Conservation (phyloP, 306 rosid genomes). For the Rosa rugosa region DNA sequence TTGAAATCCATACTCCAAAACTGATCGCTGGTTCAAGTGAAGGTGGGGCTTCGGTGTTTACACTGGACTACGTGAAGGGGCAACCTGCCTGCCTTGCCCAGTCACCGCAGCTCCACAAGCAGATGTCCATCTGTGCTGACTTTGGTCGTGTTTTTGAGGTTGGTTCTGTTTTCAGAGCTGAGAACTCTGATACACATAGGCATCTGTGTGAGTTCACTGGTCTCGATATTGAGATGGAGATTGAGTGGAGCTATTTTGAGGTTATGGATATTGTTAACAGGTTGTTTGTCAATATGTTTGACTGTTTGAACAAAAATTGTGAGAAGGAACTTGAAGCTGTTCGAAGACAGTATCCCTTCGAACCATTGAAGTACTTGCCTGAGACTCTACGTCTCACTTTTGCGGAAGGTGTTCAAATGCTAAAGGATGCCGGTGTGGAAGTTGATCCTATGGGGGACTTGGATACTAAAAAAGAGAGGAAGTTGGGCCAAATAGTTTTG, state of each 20-base stretch:
- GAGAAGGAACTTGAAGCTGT: slow-evolving; percentile 78
- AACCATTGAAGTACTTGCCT: slow-evolving; percentile 89
- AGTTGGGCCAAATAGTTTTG: slow-evolving; percentile 74
- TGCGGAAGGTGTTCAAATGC: slow-evolving; percentile 92
- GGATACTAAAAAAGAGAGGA: slow-evolving; percentile 81
- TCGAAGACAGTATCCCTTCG: slow-evolving; percentile 69
- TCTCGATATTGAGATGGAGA: slow-evolving; percentile 91
- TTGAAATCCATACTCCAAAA: slow-evolving; percentile 85
- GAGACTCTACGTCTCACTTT: slow-evolving; percentile 70
- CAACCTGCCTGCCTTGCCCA: slow-evolving; percentile 87
- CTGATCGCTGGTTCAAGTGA: slow-evolving; percentile 87
- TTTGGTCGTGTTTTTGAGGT: slow-evolving; percentile 82
- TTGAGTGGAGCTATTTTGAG: slow-evolving; percentile 73
- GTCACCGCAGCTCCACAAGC: slow-evolving; percentile 95
- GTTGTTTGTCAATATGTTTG: slow-evolving; percentile 75
- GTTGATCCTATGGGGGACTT: slow-evolving; percentile 87
- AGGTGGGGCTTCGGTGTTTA: slow-evolving; percentile 93
- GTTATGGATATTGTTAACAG: slow-evolving; percentile 79
- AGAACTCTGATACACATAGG: slow-evolving; percentile 78
- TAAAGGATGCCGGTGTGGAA: slow-evolving; percentile 81
- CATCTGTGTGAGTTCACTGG: slow-evolving; percentile 95
- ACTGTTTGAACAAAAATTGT: slow-evolving; percentile 59
- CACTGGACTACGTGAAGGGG: slow-evolving; percentile 70
- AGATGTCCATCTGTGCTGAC: slow-evolving; percentile 83
- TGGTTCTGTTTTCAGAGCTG: slow-evolving; percentile 88